Evolutionary conservation across 1,284 basidiomycete species (phyloP).

Genomic region (Amylostereum areolatum): DNA sequence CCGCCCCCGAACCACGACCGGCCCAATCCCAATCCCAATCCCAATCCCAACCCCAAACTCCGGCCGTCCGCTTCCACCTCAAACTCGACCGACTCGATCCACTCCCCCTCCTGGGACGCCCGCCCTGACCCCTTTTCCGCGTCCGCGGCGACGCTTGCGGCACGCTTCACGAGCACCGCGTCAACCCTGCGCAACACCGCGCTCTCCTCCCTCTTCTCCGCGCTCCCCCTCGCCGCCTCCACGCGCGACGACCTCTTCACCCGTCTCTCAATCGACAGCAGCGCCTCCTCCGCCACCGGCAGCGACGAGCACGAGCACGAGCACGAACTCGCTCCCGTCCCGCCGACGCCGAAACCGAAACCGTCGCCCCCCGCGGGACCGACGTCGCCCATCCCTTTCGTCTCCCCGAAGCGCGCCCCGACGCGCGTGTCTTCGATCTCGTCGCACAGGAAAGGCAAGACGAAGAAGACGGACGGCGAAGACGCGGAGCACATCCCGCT

Average conservation of each 20-base stretch:
- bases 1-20: slow-evolving; percentile 35
- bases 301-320: slow-evolving; percentile 14
- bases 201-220: slow-evolving; percentile 12
- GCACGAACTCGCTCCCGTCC: slow-evolving; percentile 41
- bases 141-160: too few species aligned
- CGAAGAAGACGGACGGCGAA: background rate
- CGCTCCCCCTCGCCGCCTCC: slow-evolving; percentile 9
- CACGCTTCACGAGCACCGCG: too few species aligned
- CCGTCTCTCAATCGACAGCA: slow-evolving; percentile 41
- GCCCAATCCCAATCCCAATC: slow-evolving; percentile 7
- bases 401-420: background rate
- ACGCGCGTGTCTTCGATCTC: background rate
- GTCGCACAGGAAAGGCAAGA: background rate
- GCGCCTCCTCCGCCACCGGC: slow-evolving; percentile 8
- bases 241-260: slow-evolving; percentile 47
- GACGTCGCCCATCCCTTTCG: slow-evolving; percentile 3
- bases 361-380: too few species aligned
- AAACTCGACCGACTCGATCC: slow-evolving; percentile 1
- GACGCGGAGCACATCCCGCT: slow-evolving; percentile 10
- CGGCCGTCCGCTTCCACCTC: slow-evolving; percentile 14
- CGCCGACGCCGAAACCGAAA: slow-evolving; percentile 3
- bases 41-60: slow-evolving; percentile 12
- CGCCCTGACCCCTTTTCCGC: too few species aligned
- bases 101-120: background rate
- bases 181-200: slow-evolving; percentile 7